Percentiles rank a stretch among this genome's conserved stretches.
Evolutionary conservation across 768 basidiomycete genomes (phyloP).

Genomic region (Lyophyllum shimeji): DNA sequence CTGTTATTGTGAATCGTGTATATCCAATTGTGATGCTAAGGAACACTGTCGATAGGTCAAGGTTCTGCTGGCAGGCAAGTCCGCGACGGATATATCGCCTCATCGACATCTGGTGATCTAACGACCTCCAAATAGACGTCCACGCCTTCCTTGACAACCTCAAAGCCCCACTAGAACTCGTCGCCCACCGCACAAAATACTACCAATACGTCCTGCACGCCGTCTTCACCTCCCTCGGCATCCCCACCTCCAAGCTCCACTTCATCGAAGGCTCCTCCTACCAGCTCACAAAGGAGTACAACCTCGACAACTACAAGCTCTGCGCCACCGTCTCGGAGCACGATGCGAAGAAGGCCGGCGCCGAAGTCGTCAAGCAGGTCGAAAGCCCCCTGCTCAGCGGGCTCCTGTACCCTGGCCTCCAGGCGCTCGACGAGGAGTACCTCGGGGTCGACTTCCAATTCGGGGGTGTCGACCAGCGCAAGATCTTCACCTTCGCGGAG

Average conservation of each 20-base stretch:
- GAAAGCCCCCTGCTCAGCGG: conserved; percentile 90
- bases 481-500: conserved; percentile 98
- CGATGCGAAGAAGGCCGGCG: conserved; percentile 97
- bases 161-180: conserved; percentile 93
- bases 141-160: conserved; percentile 98
- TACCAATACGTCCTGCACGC: conserved; percentile 81
- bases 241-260: conserved; percentile 78
- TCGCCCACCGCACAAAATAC: conserved; percentile 85
- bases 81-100: background rate
- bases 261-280: conserved; percentile 92
- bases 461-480: conserved; percentile 55
- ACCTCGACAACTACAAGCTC: conserved; percentile 90
- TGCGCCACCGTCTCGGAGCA: conserved; percentile 92
- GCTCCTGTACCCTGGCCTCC: conserved; percentile 92
- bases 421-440: conserved; percentile 97
- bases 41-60: conserved; percentile 51
- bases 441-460: conserved; percentile 96
- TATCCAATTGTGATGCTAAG: background rate
- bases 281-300: conserved; percentile 91
- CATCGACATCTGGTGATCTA: background rate
- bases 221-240: conserved; percentile 86
- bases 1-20: too few species aligned
- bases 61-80: conserved; percentile 74
- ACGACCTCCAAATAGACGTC: conserved; percentile 55
- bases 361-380: conserved; percentile 98